phyloP scores from a whole-genome alignment of 805 yeast species.

The Metschnikowia santaceciliae region DNA sequence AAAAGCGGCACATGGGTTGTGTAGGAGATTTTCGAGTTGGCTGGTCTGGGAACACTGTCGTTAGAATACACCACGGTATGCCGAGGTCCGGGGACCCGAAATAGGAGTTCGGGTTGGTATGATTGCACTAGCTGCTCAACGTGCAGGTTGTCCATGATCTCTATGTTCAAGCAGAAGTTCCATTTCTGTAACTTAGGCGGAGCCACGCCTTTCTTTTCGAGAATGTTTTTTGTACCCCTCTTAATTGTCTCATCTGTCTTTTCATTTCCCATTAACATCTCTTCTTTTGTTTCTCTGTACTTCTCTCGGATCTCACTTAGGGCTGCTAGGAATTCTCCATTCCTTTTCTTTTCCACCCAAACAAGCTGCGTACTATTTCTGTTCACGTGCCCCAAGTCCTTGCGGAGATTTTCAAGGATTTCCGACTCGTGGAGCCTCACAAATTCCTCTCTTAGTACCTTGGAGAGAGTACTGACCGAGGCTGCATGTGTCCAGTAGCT shows the following conservation, averaged over 20 bases:
- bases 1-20: slow-evolving; percentile 23
- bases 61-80: slow-evolving; percentile 7
- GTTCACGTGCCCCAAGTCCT: slow-evolving; percentile 24
- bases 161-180: slow-evolving; percentile 10
- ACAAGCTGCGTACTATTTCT: slow-evolving; percentile 30
- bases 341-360: slow-evolving; percentile 20
- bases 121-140: slow-evolving; percentile 16
- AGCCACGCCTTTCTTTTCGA: neutral
- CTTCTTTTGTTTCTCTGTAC: slow-evolving; percentile 9
- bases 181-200: neutral
- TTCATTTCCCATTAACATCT: neutral
- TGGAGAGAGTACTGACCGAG: slow-evolving; percentile 26
- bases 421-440: slow-evolving; percentile 29
- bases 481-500: slow-evolving; percentile 42
- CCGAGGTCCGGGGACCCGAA: slow-evolving; percentile 7
- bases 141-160: slow-evolving; percentile 6
- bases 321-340: slow-evolving; percentile 10
- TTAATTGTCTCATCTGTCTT: too few relatives aligned
- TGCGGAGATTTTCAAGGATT: slow-evolving; percentile 22
- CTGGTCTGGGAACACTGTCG: neutral
- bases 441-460: slow-evolving; percentile 31
- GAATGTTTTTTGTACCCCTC: neutral
- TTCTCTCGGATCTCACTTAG: slow-evolving; percentile 7
- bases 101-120: slow-evolving; percentile 23
- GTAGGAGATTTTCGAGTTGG: neutral